Evolutionary conservation across 331 rosid species (phyloP), one percentile per base, ranked within the genome.

Genomic region (Quercus lobata): DNA sequence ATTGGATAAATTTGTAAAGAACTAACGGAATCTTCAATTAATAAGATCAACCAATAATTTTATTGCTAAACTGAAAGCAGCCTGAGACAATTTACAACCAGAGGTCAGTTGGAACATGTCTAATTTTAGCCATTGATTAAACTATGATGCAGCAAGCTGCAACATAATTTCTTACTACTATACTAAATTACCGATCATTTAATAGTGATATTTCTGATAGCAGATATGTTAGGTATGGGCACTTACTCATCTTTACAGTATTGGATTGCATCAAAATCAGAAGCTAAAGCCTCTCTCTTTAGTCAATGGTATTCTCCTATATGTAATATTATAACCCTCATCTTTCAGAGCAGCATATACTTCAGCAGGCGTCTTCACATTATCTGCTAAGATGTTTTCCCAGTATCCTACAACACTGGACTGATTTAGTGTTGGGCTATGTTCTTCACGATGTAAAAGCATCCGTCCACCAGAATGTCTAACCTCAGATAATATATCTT

Each of bases 371-470:
- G 97, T 90, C 89, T 85, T 89, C 80, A 92, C 96, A 83, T 89
- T 91, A 86, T 91, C 96, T 71, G 85, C 80, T 68, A 75, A 82
- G 83, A 90, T 84, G 81, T 86, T 92, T 79, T 92, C 94, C 88
- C 94, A 89, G 84, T 88, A 91, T 79, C 97, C 97, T 76, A 92
- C 76, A 77, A 92, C 91, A 81, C 75, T 86, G 71, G 92, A 83
- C 78, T 92, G 94, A 76, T 86, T 89, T 65, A 84, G 75, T 54
- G 82, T 78, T 32, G 96, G 92, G 88, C 80, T 82, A 79, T 84
- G 91, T 83, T 92, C 97, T 84, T 92, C 97, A 32, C 90, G 94
- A 78, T 92, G 97, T 69, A 92, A 86, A 75, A 92, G 92, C 86
- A 91, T 87, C 70, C 92, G 90, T 58, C 97, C 92, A 81, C 96